phyloP scores from a whole-genome alignment of 2,329 filamentous ascomycete species.

The Triangularia verruculosa region DNA sequence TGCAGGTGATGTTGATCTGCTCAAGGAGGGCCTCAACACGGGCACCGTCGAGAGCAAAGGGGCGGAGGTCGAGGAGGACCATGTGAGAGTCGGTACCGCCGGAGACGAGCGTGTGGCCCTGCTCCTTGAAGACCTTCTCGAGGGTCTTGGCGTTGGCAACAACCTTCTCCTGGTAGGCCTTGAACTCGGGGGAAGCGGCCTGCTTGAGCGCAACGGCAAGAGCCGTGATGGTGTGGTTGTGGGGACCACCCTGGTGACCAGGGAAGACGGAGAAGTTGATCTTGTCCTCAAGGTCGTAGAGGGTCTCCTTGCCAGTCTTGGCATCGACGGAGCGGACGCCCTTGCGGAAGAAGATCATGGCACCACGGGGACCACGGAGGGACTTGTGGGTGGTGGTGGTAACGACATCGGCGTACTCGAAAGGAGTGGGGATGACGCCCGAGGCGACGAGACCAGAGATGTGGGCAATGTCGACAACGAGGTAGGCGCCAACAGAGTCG shows the following conservation, averaged over 20 bases:
- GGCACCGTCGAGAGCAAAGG: constrained; percentile 82
- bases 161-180: constrained; percentile 89
- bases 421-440: constrained; percentile 89
- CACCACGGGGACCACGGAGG: constrained; percentile 91
- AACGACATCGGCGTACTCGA: constrained; percentile 89
- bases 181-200: constrained; percentile 86
- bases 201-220: constrained; percentile 94
- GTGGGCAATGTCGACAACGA: constrained; percentile 97
- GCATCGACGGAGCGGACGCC: constrained; percentile 85
- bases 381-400: constrained; percentile 99
- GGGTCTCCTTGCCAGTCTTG: constrained; percentile 84
- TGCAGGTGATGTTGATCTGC: constrained; percentile 98
- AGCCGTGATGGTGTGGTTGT: constrained; percentile 99
- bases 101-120: constrained; percentile 91
- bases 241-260: constrained; percentile 95
- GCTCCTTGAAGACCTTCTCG: constrained; percentile 76
- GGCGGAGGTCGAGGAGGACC: constrained; percentile 90
- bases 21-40: constrained; percentile 95
- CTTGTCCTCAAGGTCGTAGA: constrained; percentile 90
- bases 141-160: constrained; percentile 91
- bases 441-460: constrained; percentile 95
- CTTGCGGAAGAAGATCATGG: constrained; percentile 99
- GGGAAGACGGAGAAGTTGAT: constrained; percentile 99
- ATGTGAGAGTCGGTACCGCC: constrained; percentile 98
- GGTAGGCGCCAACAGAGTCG: constrained; percentile 88